phyloP scores from a whole-genome alignment of 108 stramenopile genomes.

The Mayamaea pseudoterrestris region DNA sequence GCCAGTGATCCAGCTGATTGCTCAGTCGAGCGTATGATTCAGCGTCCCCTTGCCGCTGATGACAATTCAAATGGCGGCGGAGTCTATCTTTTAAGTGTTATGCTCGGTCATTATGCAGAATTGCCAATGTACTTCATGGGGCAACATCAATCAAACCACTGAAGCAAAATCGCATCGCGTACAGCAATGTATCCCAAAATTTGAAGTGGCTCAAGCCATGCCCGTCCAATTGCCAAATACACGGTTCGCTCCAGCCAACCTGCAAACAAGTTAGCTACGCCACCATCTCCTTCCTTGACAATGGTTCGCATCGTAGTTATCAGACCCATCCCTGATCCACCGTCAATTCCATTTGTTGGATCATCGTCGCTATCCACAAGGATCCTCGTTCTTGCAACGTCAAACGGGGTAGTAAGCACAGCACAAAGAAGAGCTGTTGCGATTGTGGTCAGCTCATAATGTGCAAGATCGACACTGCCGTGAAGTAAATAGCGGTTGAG shows the following conservation, averaged over 20 bases:
- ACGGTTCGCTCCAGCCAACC: slow-evolving; percentile 71
- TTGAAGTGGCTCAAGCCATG: slow-evolving; percentile 73
- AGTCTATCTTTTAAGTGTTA: no score
- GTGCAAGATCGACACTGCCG: slow-evolving; percentile 41
- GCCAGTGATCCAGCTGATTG: no score
- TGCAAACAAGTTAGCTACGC: slow-evolving; percentile 54
- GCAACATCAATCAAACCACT: slow-evolving; percentile 55
- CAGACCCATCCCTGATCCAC: slow-evolving; percentile 24
- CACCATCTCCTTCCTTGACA: slow-evolving; percentile 53
- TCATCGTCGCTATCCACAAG: slow-evolving; percentile 38
- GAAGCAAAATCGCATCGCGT: slow-evolving; percentile 59
- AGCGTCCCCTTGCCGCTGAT: no score
- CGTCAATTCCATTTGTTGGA: slow-evolving; percentile 7
- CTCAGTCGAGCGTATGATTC: no score
- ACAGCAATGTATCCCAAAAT: slow-evolving; percentile 66
- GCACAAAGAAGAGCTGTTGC: slow-evolving; percentile 47
- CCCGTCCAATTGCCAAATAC: slow-evolving; percentile 66
- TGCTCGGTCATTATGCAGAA: no score
- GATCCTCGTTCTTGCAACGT: slow-evolving; percentile 70
- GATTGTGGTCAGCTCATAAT: slow-evolving; percentile 51
- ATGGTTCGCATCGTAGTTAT: slow-evolving; percentile 38
- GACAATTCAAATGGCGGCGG: no score
- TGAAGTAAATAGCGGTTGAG: slow-evolving; percentile 47
- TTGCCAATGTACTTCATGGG: no score
- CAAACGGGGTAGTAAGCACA: slow-evolving; percentile 76